These are phyloP conservation scores for Cystobasidium sp. DNA, from an alignment of 1,284 basidiomycete species.

Conservation along the genomic window DNA sequence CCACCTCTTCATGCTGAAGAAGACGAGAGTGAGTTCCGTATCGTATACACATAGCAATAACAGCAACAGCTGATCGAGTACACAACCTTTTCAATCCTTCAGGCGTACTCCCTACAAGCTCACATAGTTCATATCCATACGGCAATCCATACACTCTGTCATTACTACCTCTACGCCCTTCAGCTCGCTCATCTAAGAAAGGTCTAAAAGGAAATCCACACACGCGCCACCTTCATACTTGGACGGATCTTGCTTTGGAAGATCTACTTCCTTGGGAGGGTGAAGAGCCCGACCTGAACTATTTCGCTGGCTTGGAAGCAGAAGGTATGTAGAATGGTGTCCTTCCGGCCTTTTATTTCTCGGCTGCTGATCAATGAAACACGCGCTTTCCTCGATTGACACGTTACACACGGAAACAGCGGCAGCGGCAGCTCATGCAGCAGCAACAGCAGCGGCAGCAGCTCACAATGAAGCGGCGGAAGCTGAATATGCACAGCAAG, in stretches of 20 bases:
- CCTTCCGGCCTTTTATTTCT: background rate
- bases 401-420: slow-evolving; percentile 3
- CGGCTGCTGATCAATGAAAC: too few species aligned
- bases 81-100: background rate
- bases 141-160: slow-evolving; percentile 52
- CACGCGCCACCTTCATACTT: slow-evolving; percentile 42
- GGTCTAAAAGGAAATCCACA: slow-evolving; percentile 42
- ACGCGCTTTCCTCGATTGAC: too few species aligned
- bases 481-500: slow-evolving; percentile 2
- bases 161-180: slow-evolving; percentile 35
- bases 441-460: slow-evolving; percentile 53
- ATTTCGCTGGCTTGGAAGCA: slow-evolving; percentile 42
- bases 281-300: slow-evolving; percentile 42
- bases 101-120: slow-evolving; percentile 51
- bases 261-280: slow-evolving; percentile 42
- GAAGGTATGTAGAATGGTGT: slow-evolving; percentile 17
- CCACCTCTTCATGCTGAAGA: slow-evolving; percentile 53
- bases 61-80: background rate
- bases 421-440: slow-evolving; percentile 54
- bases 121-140: slow-evolving; percentile 53
- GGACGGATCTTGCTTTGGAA: slow-evolving; percentile 41
- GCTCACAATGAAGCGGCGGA: slow-evolving; percentile 49
- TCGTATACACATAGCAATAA: background rate
- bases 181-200: slow-evolving; percentile 35
- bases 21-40: slow-evolving; percentile 50